Evolutionary conservation across 176 grass and related monocot genomes (phyloP), one percentile per base, ranked within the genome.

Genomic region (Guadua angustifolia): DNA sequence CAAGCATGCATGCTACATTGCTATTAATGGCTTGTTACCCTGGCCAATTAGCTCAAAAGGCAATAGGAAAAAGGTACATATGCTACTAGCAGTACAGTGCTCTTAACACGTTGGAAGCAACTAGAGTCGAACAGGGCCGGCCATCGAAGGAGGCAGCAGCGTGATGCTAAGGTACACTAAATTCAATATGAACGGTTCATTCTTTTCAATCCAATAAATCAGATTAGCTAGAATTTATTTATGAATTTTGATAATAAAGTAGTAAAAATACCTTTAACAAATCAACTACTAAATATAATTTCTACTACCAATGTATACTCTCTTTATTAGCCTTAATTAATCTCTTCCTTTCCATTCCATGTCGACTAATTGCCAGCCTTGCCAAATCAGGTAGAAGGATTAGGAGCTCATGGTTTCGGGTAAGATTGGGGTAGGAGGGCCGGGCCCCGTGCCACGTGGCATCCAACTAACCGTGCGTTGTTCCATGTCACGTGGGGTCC

Each of bases 401-500:
- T 36, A 6, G 19, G 29, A 68, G 49, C 57, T 19, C 51, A 19
- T 19, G 51, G 78, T 25, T 86, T 9, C 77, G 38, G 78, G 68
- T 68, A 75, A 81, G 85, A 80, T 59, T 2, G 46, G 57, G 66
- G 75, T 60, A 19, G 22, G 33, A 44, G 5, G 36, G 1, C 11
- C 5, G 19, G 71, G 17, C 19, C 83, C 29, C 66, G 13, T 2
- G 49, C 32, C 10, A 22, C 49, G 66, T 78, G 74, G 64, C 73
- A 35, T 18, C 32, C 66, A 42, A 63, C 67, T n/a, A 73, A 44
- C 76, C 44, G 5, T 2, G 59, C 47, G 16, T 12, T 14, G 4
- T 35, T 55, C 46, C 52, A 86, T 67, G 85, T 68, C 85, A 87
- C 38, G 78, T 5, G 21, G 78, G 47, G 15, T 47, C 85, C 69